Conservation (phyloP, 2,329 filamentous ascomycete species). For the Monosporascus cannonballus region DNA sequence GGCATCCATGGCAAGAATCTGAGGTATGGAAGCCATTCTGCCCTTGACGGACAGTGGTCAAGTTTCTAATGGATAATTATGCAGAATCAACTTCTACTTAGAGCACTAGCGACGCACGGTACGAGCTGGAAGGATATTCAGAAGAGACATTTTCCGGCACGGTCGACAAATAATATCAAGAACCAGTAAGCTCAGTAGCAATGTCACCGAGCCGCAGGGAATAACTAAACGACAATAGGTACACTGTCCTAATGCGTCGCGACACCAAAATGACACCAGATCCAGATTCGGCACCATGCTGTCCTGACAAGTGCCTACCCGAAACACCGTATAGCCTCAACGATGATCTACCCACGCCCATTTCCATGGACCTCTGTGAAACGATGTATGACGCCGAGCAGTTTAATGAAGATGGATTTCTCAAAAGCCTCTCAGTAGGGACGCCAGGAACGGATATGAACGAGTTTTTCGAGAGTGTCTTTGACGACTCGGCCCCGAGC, state of each 20-base stretch:
- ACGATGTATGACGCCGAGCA: neutral
- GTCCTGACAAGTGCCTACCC: neutral
- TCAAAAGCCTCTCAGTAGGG: neutral
- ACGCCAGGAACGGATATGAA: neutral
- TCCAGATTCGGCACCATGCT: neutral
- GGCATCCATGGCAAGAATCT: neutral
- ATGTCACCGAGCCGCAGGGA: neutral
- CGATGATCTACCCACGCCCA: neutral
- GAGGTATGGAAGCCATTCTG: neutral
- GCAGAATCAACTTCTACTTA: neutral
- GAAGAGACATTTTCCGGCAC: constrained; percentile 1
- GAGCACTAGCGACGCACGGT: neutral
- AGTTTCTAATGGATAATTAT: neutral
- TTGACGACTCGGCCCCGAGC: neutral
- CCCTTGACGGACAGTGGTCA: neutral
- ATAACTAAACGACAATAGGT: neutral
- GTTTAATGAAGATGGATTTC: neutral
- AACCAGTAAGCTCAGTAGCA: neutral
- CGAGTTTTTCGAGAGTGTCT: neutral
- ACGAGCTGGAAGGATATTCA: constrained; percentile 2
- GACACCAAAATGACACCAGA: neutral
- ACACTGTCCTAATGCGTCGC: constrained; percentile 1
- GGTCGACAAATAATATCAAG: neutral
- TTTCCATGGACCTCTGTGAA: neutral
- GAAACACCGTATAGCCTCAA: neutral